phyloP scores from a whole-genome alignment of 2,329 filamentous ascomycete species.

The Alternaria sp. region DNA sequence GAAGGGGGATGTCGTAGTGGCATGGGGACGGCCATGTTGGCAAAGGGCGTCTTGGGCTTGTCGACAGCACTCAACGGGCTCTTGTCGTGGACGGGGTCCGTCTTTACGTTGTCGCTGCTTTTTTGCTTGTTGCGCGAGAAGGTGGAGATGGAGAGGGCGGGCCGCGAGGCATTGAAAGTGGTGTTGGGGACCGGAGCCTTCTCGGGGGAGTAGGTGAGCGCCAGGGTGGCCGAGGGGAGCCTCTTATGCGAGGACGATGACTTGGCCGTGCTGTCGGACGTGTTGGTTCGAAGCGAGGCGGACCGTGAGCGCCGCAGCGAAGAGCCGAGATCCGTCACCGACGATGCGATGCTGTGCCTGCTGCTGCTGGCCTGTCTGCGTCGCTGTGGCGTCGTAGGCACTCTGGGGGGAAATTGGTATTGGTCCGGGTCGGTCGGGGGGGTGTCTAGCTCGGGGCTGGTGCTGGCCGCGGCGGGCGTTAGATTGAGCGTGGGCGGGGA shows the following conservation, averaged over 20 bases:
- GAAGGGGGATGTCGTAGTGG: slow-evolving; percentile 37
- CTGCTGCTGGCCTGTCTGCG: slow-evolving; percentile 38
- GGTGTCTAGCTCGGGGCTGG: slow-evolving; percentile 5
- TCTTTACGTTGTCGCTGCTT: slow-evolving; percentile 45
- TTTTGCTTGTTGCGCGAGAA: slow-evolving; percentile 49
- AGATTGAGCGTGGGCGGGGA: slow-evolving; percentile 8
- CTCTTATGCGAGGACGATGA: slow-evolving; percentile 46
- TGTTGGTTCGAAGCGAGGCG: slow-evolving; percentile 53
- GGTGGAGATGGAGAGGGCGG: slow-evolving; percentile 50
- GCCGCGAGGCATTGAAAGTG: slow-evolving; percentile 35
- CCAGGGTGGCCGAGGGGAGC: slow-evolving; percentile 47
- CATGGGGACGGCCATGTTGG: slow-evolving; percentile 36
- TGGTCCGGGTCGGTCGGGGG: slow-evolving; percentile 27
- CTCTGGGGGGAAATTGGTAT: slow-evolving; percentile 30
- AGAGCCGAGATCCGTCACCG: slow-evolving; percentile 50
- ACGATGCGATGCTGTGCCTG: slow-evolving; percentile 46
- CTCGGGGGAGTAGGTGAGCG: slow-evolving; percentile 48
- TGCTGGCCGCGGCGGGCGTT: too few species aligned
- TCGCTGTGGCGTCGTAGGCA: slow-evolving; percentile 36
- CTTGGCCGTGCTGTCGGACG: slow-evolving; percentile 34
- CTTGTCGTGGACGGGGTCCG: slow-evolving; percentile 29
- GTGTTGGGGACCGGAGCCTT: slow-evolving; percentile 35
- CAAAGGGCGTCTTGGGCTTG: slow-evolving; percentile 47
- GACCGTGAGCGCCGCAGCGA: slow-evolving; percentile 51
- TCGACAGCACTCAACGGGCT: slow-evolving; percentile 44